Percentiles rank a stretch among this genome's conserved stretches.
Conservation (phyloP, 352 stramenopile genomes). For the Bremia lactucae region DNA sequence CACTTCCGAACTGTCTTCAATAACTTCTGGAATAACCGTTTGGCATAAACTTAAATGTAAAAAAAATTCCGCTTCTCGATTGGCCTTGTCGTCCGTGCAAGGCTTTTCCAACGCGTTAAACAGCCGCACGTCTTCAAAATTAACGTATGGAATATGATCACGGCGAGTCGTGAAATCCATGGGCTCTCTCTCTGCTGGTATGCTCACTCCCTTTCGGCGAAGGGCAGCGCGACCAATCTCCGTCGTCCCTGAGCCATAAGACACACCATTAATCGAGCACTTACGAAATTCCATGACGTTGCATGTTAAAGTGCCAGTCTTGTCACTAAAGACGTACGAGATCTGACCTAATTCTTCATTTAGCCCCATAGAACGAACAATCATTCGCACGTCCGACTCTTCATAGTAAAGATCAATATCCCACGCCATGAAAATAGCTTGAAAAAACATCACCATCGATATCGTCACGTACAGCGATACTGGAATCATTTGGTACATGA, state of each 20-base stretch:
- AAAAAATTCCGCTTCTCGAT: slow-evolving; percentile 70
- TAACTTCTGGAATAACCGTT: slow-evolving; percentile 57
- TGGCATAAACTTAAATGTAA: slow-evolving; percentile 75
- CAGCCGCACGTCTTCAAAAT: slow-evolving; percentile 59
- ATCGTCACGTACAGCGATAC: slow-evolving; percentile 97
- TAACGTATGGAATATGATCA: slow-evolving; percentile 58
- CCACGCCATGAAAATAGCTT: slow-evolving; percentile 90
- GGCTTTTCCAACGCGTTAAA: slow-evolving; percentile 31
- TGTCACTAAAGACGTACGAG: slow-evolving; percentile 88
- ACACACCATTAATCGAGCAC: slow-evolving; percentile 87
- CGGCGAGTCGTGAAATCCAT: slow-evolving; percentile 6
- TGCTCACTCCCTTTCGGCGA: slow-evolving; percentile 45
- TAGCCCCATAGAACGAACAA: slow-evolving; percentile 71
- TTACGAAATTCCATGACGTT: slow-evolving; percentile 94
- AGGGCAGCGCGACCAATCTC: slow-evolving; percentile 67
- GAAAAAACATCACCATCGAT: slow-evolving; percentile 91
- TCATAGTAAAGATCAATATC: slow-evolving; percentile 88
- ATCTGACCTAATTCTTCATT: slow-evolving; percentile 90
- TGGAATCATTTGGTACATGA: slow-evolving; percentile 96
- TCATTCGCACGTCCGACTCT: slow-evolving; percentile 82
- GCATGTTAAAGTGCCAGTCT: slow-evolving; percentile 90
- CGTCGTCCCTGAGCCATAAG: slow-evolving; percentile 85
- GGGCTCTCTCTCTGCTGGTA: slow-evolving; percentile 32
- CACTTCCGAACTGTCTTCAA: slow-evolving; percentile 42
- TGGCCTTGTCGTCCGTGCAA: slow-evolving; percentile 14